Base-by-base conservation (phyloP, 2,329 filamentous ascomycete species). In the Penicillium sp. region DNA sequence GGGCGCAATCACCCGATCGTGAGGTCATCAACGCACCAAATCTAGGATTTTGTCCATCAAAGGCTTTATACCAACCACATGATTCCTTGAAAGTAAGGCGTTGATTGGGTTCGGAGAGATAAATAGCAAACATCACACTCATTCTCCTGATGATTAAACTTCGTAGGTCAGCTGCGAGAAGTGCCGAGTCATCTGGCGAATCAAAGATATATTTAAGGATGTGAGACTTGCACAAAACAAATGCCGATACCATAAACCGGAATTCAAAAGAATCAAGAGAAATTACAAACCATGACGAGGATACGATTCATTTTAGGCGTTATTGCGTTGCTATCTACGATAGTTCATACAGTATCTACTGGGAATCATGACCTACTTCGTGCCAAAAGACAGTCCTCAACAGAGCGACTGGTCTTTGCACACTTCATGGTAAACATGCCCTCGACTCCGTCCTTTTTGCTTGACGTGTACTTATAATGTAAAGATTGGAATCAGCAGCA, bases 401-500 rank as follows among this genome's bases (percentile, higher is more conserved):
- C 23, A 17, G 55, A 72, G 21, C 62, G 64, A 19, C 68, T 79
- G 9, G 76, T 79, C 17, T 78, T 78, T 53, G 73, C 70, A 29
- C 75, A 78, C 63, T 78, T 78, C 59, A 78, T 78, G 73, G 75
- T 76, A 55, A 51, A 9, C 1, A 44, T 62, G 23, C 0, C 25
- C 15, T 31, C 2, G 5, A 17, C 8, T 23, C 0, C 9, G 17
- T 2, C 15, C 12, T 21, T 21, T 29, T 2, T 27, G 0, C 1
- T 6, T n/a, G 6, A 5, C 5, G 12, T 8, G 15, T 17, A 15
- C 21, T 57, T 8, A 44, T 1, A 3, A n/a, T 13, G 13, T 2
- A 27, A 49, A 81, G 79, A 75, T 81, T 21, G 78, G 79, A 9
- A 80, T 81, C 25, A 72, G 75, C 25, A 72, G 75, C 39, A 73